A percentile compares a stretch with the other conserved stretches of the same genome.
These are phyloP conservation scores for Venturia asperata DNA, from an alignment of 2,329 filamentous ascomycete genomes.

Conservation along the genomic window DNA sequence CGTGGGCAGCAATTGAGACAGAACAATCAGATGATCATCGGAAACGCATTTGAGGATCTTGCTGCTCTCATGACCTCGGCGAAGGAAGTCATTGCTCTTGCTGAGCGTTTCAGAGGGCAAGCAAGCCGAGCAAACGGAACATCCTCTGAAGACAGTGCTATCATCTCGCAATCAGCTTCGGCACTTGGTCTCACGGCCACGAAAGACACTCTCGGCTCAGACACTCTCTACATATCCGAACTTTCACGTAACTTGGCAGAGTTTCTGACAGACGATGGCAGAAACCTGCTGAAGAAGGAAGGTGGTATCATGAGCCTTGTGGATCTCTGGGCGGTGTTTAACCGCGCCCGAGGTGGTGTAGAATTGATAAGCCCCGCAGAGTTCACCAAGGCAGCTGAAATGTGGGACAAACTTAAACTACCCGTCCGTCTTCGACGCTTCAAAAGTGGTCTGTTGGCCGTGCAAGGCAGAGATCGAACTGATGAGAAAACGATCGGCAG, in stretches of 20 bases:
- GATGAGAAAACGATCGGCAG: conserved; percentile 82
- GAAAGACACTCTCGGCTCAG: conserved; percentile 84
- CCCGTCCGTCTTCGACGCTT: conserved; percentile 83
- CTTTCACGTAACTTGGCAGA: conserved; percentile 78
- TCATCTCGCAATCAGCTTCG: conserved; percentile 74
- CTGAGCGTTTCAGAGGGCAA: conserved; percentile 75
- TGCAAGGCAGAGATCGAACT: conserved; percentile 79
- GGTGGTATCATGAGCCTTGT: conserved; percentile 86
- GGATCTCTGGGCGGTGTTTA: conserved; percentile 92
- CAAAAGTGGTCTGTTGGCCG: conserved; percentile 88
- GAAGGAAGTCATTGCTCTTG: conserved; percentile 89
- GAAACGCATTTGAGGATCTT: conserved; percentile 89
- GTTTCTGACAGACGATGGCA: conserved; percentile 77
- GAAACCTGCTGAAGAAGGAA: conserved; percentile 68
- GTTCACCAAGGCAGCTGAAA: conserved; percentile 78
- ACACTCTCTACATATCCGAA: conserved; percentile 84
- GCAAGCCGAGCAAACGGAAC: conserved; percentile 45
- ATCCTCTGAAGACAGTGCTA: conserved; percentile 56
- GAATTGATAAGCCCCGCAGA: conserved; percentile 88
- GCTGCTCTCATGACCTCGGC: conserved; percentile 96
- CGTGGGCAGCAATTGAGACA: conserved; percentile 76
- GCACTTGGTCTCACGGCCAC: conserved; percentile 87
- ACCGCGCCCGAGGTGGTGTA: conserved; percentile 83
- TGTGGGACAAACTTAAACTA: conserved; percentile 83
- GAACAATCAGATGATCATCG: conserved; percentile 90